Conservation (phyloP, 768 basidiomycete genomes). For the Kwoniella pini region DNA sequence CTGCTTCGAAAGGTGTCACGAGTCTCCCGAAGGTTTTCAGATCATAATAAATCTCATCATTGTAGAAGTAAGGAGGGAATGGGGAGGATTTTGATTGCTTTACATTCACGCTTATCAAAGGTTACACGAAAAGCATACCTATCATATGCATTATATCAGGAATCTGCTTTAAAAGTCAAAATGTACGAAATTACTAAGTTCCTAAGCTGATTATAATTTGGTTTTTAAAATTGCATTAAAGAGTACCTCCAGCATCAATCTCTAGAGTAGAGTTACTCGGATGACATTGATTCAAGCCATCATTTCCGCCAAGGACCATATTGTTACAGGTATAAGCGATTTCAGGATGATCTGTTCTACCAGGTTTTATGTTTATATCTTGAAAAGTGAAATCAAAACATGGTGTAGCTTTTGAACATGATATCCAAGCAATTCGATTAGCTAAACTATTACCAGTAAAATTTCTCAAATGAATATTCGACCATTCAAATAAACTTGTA, state of each 20-base stretch:
- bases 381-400: slow-evolving; percentile 35
- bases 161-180: too few species aligned
- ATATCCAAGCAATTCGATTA: slow-evolving; percentile 36
- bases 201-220: too few species aligned
- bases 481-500: slow-evolving; percentile 37
- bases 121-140: not conserved
- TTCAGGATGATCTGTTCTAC: slow-evolving; percentile 31
- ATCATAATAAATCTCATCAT: slow-evolving; percentile 5
- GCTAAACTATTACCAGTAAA: slow-evolving; percentile 29
- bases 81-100: too few species aligned
- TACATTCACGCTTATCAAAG: too few species aligned
- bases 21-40: slow-evolving; percentile 35
- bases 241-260: slow-evolving; percentile 16
- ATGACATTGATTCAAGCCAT: slow-evolving; percentile 40
- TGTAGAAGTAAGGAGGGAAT: not conserved
- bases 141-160: slow-evolving; percentile 4
- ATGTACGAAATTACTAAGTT: too few species aligned
- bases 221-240: too few species aligned
- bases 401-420: slow-evolving; percentile 33
- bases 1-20: slow-evolving; percentile 30
- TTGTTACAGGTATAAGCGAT: slow-evolving; percentile 44
- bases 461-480: slow-evolving; percentile 35
- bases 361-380: slow-evolving; percentile 31
- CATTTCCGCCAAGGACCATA: slow-evolving; percentile 30
- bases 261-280: slow-evolving; percentile 34